phyloP scores from a whole-genome alignment of 768 basidiomycete genomes.

The Hericium rajendrae region DNA sequence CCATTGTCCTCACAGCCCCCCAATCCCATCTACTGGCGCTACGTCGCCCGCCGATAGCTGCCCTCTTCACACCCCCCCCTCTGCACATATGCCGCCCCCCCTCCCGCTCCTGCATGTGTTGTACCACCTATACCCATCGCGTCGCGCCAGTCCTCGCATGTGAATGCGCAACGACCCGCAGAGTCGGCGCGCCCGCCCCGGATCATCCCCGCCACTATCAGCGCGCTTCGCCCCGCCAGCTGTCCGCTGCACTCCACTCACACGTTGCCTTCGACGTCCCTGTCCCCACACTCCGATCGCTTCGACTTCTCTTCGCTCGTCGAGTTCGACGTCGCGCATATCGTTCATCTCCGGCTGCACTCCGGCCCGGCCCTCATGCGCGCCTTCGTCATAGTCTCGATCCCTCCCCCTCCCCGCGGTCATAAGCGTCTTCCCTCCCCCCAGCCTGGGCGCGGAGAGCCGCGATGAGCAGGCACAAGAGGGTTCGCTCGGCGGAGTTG shows the following conservation, averaged over 20 bases:
- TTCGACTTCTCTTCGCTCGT: not conserved
- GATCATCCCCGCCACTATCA: not conserved
- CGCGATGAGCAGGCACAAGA: too few relatives aligned
- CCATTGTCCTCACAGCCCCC: conserved; percentile 29
- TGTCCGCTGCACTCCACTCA: not conserved
- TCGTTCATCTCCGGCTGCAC: too few relatives aligned
- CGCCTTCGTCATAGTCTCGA: not conserved
- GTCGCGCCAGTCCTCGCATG: not conserved
- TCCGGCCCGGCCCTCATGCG: not conserved
- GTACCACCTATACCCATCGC: not conserved
- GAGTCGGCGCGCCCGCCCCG: not conserved
- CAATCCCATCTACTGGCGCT: conserved; percentile 35
- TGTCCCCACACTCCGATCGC: not conserved
- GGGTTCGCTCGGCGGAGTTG: too few relatives aligned
- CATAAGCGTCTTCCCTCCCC: not conserved
- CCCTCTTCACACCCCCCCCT: too few relatives aligned
- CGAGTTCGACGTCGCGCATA: not conserved
- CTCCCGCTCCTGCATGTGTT: not conserved
- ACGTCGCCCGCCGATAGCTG: conserved; percentile 33
- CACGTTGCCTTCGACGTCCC: not conserved
- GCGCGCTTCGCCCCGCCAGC: not conserved
- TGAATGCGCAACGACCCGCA: not conserved
- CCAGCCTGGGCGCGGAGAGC: too few relatives aligned
- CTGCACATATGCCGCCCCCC: not conserved
- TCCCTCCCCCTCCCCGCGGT: not conserved